phyloP scores from a whole-genome alignment of 2,329 filamentous ascomycete genomes.

The Alternaria atra region DNA sequence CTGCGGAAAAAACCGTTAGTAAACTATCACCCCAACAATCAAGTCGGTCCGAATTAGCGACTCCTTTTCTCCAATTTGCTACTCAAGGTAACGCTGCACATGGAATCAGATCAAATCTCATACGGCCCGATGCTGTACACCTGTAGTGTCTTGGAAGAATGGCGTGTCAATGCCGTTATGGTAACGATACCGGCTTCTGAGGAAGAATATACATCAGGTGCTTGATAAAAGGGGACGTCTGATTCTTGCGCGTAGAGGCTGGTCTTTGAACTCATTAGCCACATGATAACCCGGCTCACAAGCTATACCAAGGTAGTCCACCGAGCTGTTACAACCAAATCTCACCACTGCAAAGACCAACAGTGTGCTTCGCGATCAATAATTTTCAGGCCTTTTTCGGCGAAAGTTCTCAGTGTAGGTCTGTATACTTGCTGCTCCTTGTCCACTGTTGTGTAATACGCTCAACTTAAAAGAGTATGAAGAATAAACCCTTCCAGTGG shows the following conservation, averaged over 20 bases:
- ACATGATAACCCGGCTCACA: neutral
- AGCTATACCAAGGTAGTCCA: neutral
- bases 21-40: neutral
- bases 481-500: neutral
- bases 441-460: neutral
- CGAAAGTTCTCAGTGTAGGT: neutral
- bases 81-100: neutral
- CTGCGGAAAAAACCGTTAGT: neutral
- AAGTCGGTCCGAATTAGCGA: neutral
- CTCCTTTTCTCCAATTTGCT: neutral
- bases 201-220: neutral
- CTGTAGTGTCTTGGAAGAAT: neutral
- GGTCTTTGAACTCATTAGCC: neutral
- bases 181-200: neutral
- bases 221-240: neutral
- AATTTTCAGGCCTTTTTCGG: neutral
- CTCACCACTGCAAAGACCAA: neutral
- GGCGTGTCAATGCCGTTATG: neutral
- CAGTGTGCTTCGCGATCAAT: too few species aligned
- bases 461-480: neutral
- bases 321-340: neutral
- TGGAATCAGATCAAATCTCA: neutral
- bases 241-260: neutral
- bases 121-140: neutral
- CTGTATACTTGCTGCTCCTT: fast-evolving